phyloP scores from a whole-genome alignment of 768 basidiomycete genomes.

The Daedalea quercina region DNA sequence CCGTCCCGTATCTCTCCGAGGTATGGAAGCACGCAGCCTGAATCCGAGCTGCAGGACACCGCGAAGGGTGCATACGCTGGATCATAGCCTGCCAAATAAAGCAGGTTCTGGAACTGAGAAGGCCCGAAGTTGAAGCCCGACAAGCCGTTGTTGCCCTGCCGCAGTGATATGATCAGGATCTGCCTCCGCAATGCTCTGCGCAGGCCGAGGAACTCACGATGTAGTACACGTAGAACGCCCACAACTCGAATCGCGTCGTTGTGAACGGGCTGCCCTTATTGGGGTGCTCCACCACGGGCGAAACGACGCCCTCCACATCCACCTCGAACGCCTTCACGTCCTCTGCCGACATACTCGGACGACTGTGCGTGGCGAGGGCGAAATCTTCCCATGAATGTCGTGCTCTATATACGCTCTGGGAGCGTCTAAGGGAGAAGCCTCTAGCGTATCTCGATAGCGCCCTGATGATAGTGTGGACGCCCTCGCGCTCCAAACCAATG shows the following conservation, averaged over 20 bases:
- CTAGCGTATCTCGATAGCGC: background rate
- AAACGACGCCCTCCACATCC: background rate
- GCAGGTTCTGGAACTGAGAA: conserved; percentile 68
- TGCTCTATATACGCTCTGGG: background rate
- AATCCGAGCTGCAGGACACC: conserved; percentile 38
- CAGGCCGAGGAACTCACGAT: conserved; percentile 13
- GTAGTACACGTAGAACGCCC: conserved; percentile 25
- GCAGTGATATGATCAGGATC: background rate
- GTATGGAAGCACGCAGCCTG: conserved; percentile 60
- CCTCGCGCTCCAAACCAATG: background rate
- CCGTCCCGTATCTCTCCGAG: conserved; percentile 55
- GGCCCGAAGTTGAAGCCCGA: conserved; percentile 70
- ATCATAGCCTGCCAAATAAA: conserved; percentile 70
- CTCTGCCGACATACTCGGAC: background rate
- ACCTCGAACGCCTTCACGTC: conserved; percentile 4
- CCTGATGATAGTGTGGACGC: background rate
- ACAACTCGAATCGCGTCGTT: conserved; percentile 39
- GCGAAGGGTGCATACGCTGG: conserved; percentile 50
- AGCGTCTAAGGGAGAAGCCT: background rate
- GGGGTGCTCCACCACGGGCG: background rate
- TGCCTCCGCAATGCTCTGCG: background rate
- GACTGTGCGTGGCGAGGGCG: background rate
- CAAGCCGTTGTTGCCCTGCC: conserved; percentile 58
- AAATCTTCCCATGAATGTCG: background rate
- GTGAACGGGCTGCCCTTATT: conserved; percentile 5